Evolutionary conservation across 2,329 filamentous ascomycete genomes (phyloP).

Genomic region (Fusarium liriodendri): DNA sequence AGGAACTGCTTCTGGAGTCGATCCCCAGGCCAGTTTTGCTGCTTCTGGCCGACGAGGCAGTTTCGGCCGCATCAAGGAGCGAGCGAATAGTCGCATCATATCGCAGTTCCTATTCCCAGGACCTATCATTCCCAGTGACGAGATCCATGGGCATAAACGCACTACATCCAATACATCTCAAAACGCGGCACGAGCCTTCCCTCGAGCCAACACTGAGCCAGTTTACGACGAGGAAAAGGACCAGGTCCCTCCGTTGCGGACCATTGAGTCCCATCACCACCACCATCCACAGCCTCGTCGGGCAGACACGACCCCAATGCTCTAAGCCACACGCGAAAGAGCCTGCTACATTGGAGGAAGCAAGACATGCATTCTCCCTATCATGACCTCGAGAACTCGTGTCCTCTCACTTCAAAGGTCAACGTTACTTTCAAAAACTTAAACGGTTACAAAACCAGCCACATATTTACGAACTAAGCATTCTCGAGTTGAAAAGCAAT

Average conservation of each 20-base stretch:
- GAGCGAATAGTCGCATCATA: constrained; percentile 57
- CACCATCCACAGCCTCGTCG: constrained; percentile 41
- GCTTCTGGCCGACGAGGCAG: constrained; percentile 49
- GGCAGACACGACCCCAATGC: constrained; percentile 41
- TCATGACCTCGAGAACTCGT: background rate
- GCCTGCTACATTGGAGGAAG: background rate
- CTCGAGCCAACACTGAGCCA: constrained; percentile 43
- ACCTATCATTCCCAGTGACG: constrained; percentile 51
- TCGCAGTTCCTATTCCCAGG: constrained; percentile 62
- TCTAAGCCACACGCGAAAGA: constrained; percentile 19
- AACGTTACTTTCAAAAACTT: background rate
- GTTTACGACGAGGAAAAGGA: constrained; percentile 42
- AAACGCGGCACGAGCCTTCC: constrained; percentile 35
- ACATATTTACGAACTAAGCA: constrained; percentile 16
- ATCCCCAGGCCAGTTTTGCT: constrained; percentile 37
- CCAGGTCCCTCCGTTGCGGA: constrained; percentile 41
- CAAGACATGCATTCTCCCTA: background rate
- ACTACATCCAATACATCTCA: constrained; percentile 45
- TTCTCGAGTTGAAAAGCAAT: constrained; percentile 21
- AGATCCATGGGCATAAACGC: constrained; percentile 43
- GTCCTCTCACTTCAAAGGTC: background rate
- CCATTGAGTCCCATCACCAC: constrained; percentile 40
- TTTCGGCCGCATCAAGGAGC: constrained; percentile 51
- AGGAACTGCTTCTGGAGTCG: constrained; percentile 44
- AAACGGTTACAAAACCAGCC: background rate